Percentiles rank a stretch among this genome's conserved stretches.
Conservation (phyloP, 306 rosid genomes). For the Vicia villosa region DNA sequence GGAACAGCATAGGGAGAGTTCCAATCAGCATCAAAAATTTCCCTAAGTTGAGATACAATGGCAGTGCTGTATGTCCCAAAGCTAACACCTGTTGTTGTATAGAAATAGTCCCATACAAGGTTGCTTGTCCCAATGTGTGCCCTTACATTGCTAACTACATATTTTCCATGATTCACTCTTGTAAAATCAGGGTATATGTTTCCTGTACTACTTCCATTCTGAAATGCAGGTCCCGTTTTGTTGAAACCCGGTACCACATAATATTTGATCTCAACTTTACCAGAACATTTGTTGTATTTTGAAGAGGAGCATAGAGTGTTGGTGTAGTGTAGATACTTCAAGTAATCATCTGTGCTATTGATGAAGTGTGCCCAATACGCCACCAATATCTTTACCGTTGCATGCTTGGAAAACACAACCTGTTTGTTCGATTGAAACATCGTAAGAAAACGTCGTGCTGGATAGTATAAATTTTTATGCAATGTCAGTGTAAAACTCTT, state of each 20-base stretch:
- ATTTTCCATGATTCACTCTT: slow-evolving; percentile 92
- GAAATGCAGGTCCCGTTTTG: slow-evolving; percentile 73
- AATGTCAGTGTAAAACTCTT: not conserved
- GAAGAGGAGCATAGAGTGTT: slow-evolving; percentile 85
- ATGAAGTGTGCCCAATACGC: slow-evolving; percentile 84
- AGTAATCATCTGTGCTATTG: slow-evolving; percentile 66
- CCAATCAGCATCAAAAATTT: slow-evolving; percentile 92
- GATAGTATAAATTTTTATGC: not conserved
- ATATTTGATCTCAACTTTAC: slow-evolving; percentile 90
- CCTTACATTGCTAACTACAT: slow-evolving; percentile 72
- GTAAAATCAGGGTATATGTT: slow-evolving; percentile 70
- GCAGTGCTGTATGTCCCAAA: slow-evolving; percentile 82
- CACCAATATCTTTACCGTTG: slow-evolving; percentile 77
- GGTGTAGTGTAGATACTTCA: slow-evolving; percentile 77
- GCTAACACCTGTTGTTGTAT: slow-evolving; percentile 82
- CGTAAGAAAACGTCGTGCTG: not conserved
- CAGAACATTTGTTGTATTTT: slow-evolving; percentile 61
- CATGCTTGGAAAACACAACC: slow-evolving; percentile 82
- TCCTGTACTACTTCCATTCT: slow-evolving; percentile 53
- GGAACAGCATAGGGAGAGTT: slow-evolving; percentile 79
- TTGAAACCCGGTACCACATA: slow-evolving; percentile 83
- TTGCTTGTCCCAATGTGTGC: slow-evolving; percentile 92
- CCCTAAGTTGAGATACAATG: slow-evolving; percentile 64
- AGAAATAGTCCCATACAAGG: slow-evolving; percentile 92
- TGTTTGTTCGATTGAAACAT: slow-evolving; percentile 32